A percentile compares a stretch with the other conserved stretches of the same genome.
Conservation (phyloP, 1,284 basidiomycete species). For the Erythrobasidium hasegawianum region DNA sequence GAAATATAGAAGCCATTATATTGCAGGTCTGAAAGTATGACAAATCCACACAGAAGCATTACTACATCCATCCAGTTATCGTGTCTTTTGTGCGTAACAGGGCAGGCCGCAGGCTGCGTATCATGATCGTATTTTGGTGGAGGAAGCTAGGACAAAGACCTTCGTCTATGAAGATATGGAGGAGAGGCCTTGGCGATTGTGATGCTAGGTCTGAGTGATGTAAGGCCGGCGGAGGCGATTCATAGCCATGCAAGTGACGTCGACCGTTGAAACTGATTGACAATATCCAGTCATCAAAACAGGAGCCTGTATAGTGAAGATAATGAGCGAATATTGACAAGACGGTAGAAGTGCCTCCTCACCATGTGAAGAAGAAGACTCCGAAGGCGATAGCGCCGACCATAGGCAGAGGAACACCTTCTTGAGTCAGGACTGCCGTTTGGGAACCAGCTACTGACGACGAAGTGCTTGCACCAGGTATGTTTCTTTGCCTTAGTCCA, state of each 20-base stretch:
- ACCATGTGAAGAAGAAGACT: slow-evolving; percentile 79
- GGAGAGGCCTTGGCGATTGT: too few species aligned
- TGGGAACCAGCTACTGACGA: slow-evolving; percentile 42
- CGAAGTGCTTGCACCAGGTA: slow-evolving; percentile 3
- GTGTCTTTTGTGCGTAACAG: background rate
- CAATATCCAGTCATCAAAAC: slow-evolving; percentile 17
- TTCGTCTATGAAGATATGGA: too few species aligned
- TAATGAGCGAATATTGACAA: too few species aligned
- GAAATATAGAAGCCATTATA: too few species aligned
- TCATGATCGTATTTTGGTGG: too few species aligned
- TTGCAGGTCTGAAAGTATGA: background rate
- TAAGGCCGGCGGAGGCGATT: too few species aligned
- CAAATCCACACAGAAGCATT: background rate
- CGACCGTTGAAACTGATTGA: too few species aligned
- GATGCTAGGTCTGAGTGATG: too few species aligned
- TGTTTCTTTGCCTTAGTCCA: slow-evolving; percentile 17
- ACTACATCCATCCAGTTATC: background rate
- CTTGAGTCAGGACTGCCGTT: slow-evolving; percentile 52
- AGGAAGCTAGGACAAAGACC: too few species aligned
- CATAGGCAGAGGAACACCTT: slow-evolving; percentile 82
- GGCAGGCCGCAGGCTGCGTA: too few species aligned
- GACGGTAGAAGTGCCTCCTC: background rate
- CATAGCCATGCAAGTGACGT: too few species aligned
- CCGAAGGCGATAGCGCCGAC: slow-evolving; percentile 79
- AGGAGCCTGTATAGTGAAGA: slow-evolving; percentile 42